Evolutionary conservation across 2,329 filamentous ascomycete species (phyloP), one percentile per base, ranked within the genome.

Genomic region (Claviceps spartinae): DNA sequence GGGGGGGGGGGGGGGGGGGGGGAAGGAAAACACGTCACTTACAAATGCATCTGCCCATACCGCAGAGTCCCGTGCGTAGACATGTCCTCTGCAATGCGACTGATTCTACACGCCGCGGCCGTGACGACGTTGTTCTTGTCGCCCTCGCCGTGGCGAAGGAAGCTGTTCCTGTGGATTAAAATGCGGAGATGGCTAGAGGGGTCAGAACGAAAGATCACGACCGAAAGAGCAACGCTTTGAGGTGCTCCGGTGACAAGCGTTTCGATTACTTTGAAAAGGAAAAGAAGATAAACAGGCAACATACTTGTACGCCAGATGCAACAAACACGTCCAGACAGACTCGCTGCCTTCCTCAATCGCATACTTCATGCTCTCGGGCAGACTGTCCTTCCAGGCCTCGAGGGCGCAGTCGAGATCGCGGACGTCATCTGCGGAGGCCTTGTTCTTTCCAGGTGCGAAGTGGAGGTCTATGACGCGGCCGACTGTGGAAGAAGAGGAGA

Each of bases 1-100:
- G 30, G 9, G 30, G 30, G 3, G 20, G 20, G 20, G n/a, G 8
- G 30, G 30, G 1, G 9, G 30, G 9, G 30, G 30, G 3, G 20
- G 20, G 20, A 20, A 20, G 20, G 20, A 20, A 20, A 22, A 46
- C 11, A 24, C 18, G 24, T 4, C 11, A 55, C 63, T 50, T 48
- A 67, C 66, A 68, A 46, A 52, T 69, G 67, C 65, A 69, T 68
- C 38, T 69, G 67, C 0, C 64, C 66, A 40, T 67, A 68, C 3
- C 64, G 63, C 8, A 66, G 59, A 0, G 58, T 65, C 11, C 63
- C 61, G 9, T 65, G 58, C 4, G 65, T 61, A 0, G 64, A 62
- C 66, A 69, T 68, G 54, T 69, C 66, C 34, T 69, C 66, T 6
- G 65, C 66, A 24, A 69, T 69, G 9, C 66, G 57, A 50, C 63